phyloP scores from a whole-genome alignment of 345 rosid genomes.

The Rhodomyrtus tomentosa region DNA sequence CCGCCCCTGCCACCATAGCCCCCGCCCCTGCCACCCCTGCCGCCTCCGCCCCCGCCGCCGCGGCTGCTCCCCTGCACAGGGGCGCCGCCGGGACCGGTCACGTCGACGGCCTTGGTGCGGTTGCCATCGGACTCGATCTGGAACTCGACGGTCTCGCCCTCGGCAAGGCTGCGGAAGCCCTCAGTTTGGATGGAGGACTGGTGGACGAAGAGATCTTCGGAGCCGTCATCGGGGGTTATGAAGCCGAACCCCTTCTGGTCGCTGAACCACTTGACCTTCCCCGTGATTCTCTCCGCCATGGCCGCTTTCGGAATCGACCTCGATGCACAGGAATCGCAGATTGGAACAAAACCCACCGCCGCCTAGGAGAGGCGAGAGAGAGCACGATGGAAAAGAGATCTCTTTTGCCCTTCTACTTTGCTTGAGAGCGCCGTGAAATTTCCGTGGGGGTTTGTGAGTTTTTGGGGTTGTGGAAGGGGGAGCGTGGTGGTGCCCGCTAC shows the following conservation, averaged over 20 bases:
- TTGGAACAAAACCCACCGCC: background rate
- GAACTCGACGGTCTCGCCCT: constrained; percentile 14
- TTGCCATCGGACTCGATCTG: constrained; percentile 3
- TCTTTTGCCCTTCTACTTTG: background rate
- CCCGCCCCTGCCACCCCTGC: constrained; percentile 19
- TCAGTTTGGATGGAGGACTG: constrained; percentile 73
- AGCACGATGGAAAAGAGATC: background rate
- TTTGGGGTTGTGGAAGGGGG: background rate
- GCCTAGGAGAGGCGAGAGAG: background rate
- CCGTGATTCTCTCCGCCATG: constrained; percentile 39
- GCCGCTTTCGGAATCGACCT: background rate
- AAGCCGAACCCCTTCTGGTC: constrained; percentile 82
- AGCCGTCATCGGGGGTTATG: constrained; percentile 80
- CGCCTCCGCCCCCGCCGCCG: constrained; percentile 31
- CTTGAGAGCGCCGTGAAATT: background rate
- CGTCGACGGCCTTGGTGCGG: constrained; percentile 50
- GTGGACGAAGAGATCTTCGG: constrained; percentile 83
- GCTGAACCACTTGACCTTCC: constrained; percentile 68
- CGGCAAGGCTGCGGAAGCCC: constrained; percentile 60
- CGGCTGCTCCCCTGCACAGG: constrained; percentile 42
- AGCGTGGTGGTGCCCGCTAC: background rate
- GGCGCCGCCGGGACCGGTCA: constrained; percentile 57
- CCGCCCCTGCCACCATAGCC: constrained; percentile 10
- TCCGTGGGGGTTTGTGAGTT: background rate
- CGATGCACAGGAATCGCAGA: background rate